Base-by-base conservation (phyloP, 768 basidiomycete genomes). In the Boletus tomentosulus region DNA sequence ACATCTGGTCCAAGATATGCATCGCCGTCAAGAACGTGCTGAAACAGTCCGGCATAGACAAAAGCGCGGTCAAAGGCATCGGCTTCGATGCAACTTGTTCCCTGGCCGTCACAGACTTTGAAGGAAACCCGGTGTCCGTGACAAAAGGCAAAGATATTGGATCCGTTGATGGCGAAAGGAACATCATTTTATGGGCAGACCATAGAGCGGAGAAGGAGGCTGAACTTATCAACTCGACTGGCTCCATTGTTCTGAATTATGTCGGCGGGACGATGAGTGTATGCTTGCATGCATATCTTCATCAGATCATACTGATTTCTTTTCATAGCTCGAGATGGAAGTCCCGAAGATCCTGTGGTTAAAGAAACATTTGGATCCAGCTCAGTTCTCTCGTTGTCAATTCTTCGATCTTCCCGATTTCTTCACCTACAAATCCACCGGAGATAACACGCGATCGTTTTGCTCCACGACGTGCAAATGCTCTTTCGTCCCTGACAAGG, bases 51-150 rank as follows among this genome's bases (percentile, higher is more conserved):
- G 73, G 78, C 3, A 70, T 91, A 28, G 59, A 77, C 30, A 79
- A 87, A 10, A 67, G 73, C 3, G 71, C 76, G 5, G 85, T 99
- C 53, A 91, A 88, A 63, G 97, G 97, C 1, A 63, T 98, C 43
- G 92, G 94, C 13, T 94, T 96, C 69, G 95, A 98, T 69, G 96
- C 95, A 45, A 99, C 97, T 0, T 99, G 97, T 72, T 97, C 94
- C 0, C 77, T 98, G 39, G 93, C 95, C 0, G 95, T 98, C 22
- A 77, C 85, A 1, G 85, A 91, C 66, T 71, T 81, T 46, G 66
- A 85, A 15, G 93, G 93, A 6, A 72, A 80, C 37, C 89, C 94
- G 0, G 75, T 97, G 22, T 73, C 75, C 7, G 85, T 99, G 35
- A 90, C 87, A 3, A 82, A 79, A 44, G 89, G 87, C 1, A 73